A percentile compares a stretch with the other conserved stretches of the same genome.
Conservation (phyloP, 2,329 filamentous ascomycete genomes). For the Cladosporium cucumerinum region DNA sequence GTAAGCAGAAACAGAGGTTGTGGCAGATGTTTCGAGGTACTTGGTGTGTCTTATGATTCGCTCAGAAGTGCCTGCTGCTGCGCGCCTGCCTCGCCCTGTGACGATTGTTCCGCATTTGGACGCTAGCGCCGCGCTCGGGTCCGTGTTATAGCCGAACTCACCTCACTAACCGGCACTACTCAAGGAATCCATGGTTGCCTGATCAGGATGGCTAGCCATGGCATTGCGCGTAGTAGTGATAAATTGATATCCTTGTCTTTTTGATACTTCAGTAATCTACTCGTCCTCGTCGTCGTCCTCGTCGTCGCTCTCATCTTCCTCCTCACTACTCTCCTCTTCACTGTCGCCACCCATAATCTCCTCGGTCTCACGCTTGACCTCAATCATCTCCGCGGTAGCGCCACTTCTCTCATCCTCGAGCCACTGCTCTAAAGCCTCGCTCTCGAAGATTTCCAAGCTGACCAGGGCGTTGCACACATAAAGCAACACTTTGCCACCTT, state of each 20-base stretch:
- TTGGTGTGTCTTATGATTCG: constrained; percentile 7
- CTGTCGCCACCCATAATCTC: constrained; percentile 76
- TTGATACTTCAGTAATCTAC: not conserved
- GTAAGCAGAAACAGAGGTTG: constrained; percentile 1
- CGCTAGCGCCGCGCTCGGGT: not conserved
- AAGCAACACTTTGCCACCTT: constrained; percentile 66
- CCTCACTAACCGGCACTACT: not conserved
- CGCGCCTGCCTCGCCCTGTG: constrained; percentile 1
- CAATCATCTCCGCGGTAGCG: constrained; percentile 65
- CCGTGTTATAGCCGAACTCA: not conserved
- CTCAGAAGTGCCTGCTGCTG: not conserved
- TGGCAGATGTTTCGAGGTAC: not conserved
- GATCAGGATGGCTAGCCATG: not conserved
- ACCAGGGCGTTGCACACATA: constrained; percentile 82
- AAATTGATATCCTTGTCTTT: not conserved
- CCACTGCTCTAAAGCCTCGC: constrained; percentile 85
- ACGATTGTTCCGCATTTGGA: not conserved
- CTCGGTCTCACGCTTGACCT: constrained; percentile 69
- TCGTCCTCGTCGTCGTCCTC: constrained; percentile 36
- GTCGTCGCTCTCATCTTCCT: constrained; percentile 45
- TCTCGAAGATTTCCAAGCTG: constrained; percentile 77
- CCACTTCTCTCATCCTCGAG: constrained; percentile 72
- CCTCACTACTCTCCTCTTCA: constrained; percentile 64
- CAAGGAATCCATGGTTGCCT: not conserved
- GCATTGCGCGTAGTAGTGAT: not conserved